Percentiles rank a stretch among this genome's conserved stretches.
Conservation (phyloP, 345 rosid genomes). For the Eucalyptus pauciflora region DNA sequence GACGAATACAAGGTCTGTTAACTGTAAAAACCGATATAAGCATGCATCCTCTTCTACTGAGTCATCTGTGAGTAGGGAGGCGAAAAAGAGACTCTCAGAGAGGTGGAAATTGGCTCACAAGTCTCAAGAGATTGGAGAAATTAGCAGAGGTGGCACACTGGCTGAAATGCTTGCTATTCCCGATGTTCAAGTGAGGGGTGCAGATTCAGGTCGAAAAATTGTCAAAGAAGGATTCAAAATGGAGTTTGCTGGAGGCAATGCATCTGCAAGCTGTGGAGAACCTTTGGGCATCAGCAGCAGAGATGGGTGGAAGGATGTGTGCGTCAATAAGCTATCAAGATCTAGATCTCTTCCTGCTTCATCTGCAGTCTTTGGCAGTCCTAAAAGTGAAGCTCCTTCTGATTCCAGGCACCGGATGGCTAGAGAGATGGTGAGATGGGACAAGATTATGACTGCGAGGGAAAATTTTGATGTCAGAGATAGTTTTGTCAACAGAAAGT, state of each 20-base stretch:
- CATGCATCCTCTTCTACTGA: constrained; percentile 40
- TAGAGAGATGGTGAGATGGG: constrained; percentile 26
- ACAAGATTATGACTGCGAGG: constrained; percentile 32
- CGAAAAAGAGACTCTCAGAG: constrained; percentile 85
- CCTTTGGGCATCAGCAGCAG: constrained; percentile 93
- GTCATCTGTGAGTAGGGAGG: constrained; percentile 79
- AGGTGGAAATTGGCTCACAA: constrained; percentile 86
- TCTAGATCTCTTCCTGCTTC: constrained; percentile 70
- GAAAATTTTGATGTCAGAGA: constrained; percentile 23
- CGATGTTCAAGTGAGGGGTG: constrained; percentile 34
- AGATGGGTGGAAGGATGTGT: constrained; percentile 87
- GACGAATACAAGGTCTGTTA: constrained; percentile 21
- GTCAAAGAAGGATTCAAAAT: constrained; percentile 6
- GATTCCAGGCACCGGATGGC: constrained; percentile 34
- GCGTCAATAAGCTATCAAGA: constrained; percentile 31
- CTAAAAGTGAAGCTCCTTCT: constrained; percentile 24
- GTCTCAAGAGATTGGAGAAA: constrained; percentile 38
- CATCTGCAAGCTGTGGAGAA: constrained; percentile 18
- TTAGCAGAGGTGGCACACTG: constrained; percentile 57
- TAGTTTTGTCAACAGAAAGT: constrained; percentile 24
- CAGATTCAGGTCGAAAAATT: constrained; percentile 17
- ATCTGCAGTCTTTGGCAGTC: constrained; percentile 29
- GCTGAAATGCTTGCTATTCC: constrained; percentile 92
- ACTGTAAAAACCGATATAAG: constrained; percentile 22
- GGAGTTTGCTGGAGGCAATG: constrained; percentile 3